phyloP scores from a whole-genome alignment of 306 rosid genomes.

The Potentilla sterilis region DNA sequence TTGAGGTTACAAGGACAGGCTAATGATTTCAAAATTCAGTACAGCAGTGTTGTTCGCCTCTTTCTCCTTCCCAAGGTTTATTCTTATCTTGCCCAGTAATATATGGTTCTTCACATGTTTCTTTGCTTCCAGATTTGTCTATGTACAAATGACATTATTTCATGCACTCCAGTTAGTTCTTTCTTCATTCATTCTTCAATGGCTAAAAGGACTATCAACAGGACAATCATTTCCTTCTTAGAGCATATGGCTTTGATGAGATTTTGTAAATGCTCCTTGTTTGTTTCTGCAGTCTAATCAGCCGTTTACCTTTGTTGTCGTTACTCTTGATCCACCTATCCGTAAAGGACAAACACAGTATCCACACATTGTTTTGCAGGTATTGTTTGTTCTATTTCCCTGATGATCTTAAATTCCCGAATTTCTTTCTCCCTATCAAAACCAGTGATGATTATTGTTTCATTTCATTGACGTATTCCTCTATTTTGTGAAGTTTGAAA shows the following conservation, averaged over 20 bases:
- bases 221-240: not conserved
- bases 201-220: not conserved
- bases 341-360: slow-evolving; percentile 98
- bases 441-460: not conserved
- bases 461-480: slow-evolving; percentile 4
- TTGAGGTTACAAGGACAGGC: slow-evolving; percentile 96
- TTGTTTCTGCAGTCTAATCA: slow-evolving; percentile 80
- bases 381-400: slow-evolving; percentile 31
- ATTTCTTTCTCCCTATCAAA: not conserved
- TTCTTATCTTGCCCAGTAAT: slow-evolving; percentile 8
- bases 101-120: slow-evolving; percentile 3
- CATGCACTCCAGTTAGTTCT: slow-evolving; percentile 5
- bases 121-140: not conserved
- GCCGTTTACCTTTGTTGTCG: slow-evolving; percentile 88
- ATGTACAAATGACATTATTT: slow-evolving; percentile 3
- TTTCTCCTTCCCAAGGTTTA: slow-evolving; percentile 97
- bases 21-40: slow-evolving; percentile 96
- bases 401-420: slow-evolving; percentile 12
- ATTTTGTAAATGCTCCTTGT: slow-evolving; percentile 19
- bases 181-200: not conserved
- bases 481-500: slow-evolving; percentile 69
- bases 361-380: slow-evolving; percentile 99
- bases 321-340: slow-evolving; percentile 96
- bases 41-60: slow-evolving; percentile 92
- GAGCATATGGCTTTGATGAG: slow-evolving; percentile 13